Conservation (phyloP, 441 rosid genomes). For the Erodium moschatum region DNA sequence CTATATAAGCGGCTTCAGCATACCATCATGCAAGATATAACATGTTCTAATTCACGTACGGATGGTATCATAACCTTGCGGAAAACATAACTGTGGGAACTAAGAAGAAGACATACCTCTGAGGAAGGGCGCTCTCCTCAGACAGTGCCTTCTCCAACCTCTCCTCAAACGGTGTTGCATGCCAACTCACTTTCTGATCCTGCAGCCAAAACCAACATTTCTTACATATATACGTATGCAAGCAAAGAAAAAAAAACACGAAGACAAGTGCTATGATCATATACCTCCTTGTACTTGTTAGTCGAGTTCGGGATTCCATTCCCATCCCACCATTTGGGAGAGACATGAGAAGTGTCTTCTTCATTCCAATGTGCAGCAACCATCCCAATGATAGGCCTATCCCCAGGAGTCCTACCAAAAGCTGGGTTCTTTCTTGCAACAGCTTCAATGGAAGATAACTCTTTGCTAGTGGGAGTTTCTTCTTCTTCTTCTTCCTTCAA, state of each 20-base stretch:
- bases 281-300: constrained; percentile 88
- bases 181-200: constrained; percentile 98
- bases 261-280: not conserved
- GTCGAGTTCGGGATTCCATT: constrained; percentile 97
- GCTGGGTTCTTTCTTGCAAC: constrained; percentile 23
- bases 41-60: not conserved
- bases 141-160: constrained; percentile 91
- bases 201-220: constrained; percentile 26
- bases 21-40: no score
- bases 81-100: not conserved
- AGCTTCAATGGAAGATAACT: constrained; percentile 35
- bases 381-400: constrained; percentile 77
- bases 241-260: not conserved
- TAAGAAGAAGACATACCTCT: constrained; percentile 34
- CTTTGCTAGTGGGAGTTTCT: constrained; percentile 17
- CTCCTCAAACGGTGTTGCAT: constrained; percentile 94
- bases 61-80: not conserved
- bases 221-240: constrained; percentile 7
- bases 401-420: constrained; percentile 46
- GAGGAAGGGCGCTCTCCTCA: constrained; percentile 46
- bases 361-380: constrained; percentile 85
- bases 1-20: not conserved
- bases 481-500: constrained; percentile 9
- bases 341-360: constrained; percentile 36
- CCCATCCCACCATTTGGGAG: constrained; percentile 91